These are phyloP conservation scores for Taiwanofungus camphoratus DNA, from an alignment of 1,284 basidiomycete genomes.

Conservation along the genomic window DNA sequence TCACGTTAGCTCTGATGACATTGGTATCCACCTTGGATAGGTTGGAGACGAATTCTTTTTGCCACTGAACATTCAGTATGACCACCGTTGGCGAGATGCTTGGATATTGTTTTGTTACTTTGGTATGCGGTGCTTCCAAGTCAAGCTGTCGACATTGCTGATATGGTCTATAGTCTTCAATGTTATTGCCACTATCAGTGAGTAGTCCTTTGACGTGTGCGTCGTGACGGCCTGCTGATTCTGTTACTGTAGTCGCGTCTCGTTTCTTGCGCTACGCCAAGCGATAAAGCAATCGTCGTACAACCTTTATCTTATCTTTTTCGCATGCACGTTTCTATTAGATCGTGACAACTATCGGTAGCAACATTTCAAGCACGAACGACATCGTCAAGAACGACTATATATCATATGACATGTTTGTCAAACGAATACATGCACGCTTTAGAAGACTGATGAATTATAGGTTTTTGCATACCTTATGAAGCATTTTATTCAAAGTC, in stretches of 20 bases:
- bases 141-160: not conserved
- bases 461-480: too few relatives aligned
- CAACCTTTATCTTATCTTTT: not conserved
- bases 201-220: constrained; percentile 21
- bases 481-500: too few relatives aligned
- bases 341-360: not conserved
- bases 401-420: not conserved
- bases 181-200: constrained; percentile 59
- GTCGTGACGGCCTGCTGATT: constrained; percentile 11
- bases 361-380: not conserved
- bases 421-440: not conserved
- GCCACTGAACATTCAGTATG: constrained; percentile 66
- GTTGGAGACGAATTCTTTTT: constrained; percentile 68
- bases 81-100: constrained; percentile 66
- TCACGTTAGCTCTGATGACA: constrained; percentile 12
- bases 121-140: constrained; percentile 28
- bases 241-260: constrained; percentile 43
- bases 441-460: not conserved
- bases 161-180: constrained; percentile 52
- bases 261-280: constrained; percentile 70
- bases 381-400: not conserved
- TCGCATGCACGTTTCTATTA: not conserved
- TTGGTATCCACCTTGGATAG: constrained; percentile 17
- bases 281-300: constrained; percentile 40
- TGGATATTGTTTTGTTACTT: constrained; percentile 67